These are phyloP conservation scores for Pythium scleroteichum DNA, from an alignment of 352 stramenopile genomes.

Conservation along the genomic window DNA sequence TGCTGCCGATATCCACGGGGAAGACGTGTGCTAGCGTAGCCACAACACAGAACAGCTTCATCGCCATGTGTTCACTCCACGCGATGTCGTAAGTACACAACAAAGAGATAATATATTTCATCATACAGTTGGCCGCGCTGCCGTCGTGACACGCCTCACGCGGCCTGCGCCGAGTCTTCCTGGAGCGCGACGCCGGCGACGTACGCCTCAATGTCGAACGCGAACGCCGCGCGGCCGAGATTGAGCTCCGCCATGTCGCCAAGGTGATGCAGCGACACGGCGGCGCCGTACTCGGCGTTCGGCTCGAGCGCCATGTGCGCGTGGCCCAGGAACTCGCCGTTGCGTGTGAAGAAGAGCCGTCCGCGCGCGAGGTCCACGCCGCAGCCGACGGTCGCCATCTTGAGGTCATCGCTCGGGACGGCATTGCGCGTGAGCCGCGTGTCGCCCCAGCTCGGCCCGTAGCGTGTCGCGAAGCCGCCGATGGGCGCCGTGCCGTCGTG, in stretches of 20 bases:
- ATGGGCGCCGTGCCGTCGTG: constrained; percentile 23
- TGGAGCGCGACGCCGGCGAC: neutral
- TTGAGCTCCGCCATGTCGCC: constrained; percentile 41
- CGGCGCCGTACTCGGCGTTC: constrained; percentile 22
- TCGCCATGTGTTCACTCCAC: no score
- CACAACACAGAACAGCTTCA: no score
- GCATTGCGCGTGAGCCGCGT: constrained; percentile 2
- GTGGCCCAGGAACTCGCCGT: constrained; percentile 32
- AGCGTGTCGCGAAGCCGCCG: constrained; percentile 15
- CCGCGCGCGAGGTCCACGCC: constrained; percentile 21
- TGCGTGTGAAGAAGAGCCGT: constrained; percentile 40
- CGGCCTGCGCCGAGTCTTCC: neutral
- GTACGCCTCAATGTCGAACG: constrained; percentile 36
- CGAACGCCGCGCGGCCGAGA: constrained; percentile 30
- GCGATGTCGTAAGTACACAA: no score
- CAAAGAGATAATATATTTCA: no score
- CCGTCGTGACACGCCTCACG: neutral
- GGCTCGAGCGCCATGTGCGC: constrained; percentile 12
- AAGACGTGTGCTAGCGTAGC: no score
- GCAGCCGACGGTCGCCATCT: constrained; percentile 30
- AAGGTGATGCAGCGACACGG: constrained; percentile 39
- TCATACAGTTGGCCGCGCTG: neutral
- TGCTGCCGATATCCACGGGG: no score
- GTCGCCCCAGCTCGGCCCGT: constrained; percentile 27
- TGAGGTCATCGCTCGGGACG: neutral